A percentile compares a stretch with the other conserved stretches of the same genome.
Conservation (phyloP, 352 stramenopile genomes). For the Halophytophthora batemanensis region DNA sequence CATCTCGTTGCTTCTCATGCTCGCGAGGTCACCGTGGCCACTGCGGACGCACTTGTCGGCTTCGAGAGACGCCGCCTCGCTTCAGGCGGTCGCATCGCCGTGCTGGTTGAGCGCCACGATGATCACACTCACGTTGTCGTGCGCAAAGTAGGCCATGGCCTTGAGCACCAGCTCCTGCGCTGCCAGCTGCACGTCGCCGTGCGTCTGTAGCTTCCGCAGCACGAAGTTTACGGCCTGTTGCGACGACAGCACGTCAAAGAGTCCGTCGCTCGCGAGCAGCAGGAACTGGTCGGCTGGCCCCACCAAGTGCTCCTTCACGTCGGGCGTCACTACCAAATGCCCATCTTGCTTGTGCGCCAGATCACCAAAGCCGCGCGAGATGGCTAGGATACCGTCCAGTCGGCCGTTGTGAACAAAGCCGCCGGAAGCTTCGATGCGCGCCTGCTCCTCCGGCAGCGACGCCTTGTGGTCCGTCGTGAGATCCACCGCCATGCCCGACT, state of each 20-base stretch:
- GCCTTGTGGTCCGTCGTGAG: constrained; percentile 90
- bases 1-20: constrained; percentile 11
- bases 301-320: constrained; percentile 71
- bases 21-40: constrained; percentile 6
- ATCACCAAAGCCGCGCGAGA: constrained; percentile 88
- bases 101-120: constrained; percentile 85
- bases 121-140: constrained; percentile 91
- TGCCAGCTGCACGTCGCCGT: constrained; percentile 87
- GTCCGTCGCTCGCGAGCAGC: constrained; percentile 88
- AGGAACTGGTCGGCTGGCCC: constrained; percentile 82
- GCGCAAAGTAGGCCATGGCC: constrained; percentile 84
- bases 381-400: constrained; percentile 82
- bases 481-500: constrained; percentile 66
- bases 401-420: constrained; percentile 89
- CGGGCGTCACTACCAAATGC: constrained; percentile 81
- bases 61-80: too few species aligned
- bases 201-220: constrained; percentile 77
- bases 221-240: constrained; percentile 92
- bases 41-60: constrained; percentile 26
- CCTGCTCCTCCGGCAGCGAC: constrained; percentile 68
- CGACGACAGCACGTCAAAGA: constrained; percentile 90
- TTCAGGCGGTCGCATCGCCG: constrained; percentile 14
- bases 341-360: constrained; percentile 86
- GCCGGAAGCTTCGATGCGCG: constrained; percentile 72
- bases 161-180: constrained; percentile 87